These are phyloP conservation scores for Penicillium capsulatum DNA, from an alignment of 2,329 filamentous ascomycete genomes.

Conservation along the genomic window DNA sequence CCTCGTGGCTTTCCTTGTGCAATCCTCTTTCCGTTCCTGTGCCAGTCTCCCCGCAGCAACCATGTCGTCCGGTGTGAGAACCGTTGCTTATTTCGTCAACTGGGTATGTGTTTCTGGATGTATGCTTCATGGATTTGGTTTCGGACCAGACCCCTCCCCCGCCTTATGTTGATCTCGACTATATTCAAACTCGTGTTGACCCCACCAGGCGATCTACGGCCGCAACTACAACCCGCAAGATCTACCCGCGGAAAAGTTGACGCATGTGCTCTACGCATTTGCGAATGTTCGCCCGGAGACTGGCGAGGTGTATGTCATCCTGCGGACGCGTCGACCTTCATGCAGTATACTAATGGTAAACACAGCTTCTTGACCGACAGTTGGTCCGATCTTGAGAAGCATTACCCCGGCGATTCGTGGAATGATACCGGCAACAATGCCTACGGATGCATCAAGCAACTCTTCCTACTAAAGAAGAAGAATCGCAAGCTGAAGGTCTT, in stretches of 20 bases:
- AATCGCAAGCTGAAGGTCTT: conserved; percentile 75
- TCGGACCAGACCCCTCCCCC: not conserved
- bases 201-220: conserved; percentile 70
- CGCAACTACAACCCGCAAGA: conserved; percentile 82
- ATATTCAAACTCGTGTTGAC: conserved; percentile 2
- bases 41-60: conserved; percentile 12
- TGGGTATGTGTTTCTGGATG: conserved; percentile 33
- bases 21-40: conserved; percentile 10
- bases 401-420: conserved; percentile 62
- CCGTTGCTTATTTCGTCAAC: conserved; percentile 45
- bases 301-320: conserved; percentile 65
- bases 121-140: not conserved
- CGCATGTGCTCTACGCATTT: conserved; percentile 87
- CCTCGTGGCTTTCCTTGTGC: conserved; percentile 17
- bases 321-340: not conserved
- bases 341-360: not conserved
- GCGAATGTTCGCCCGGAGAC: conserved; percentile 72
- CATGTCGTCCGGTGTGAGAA: conserved; percentile 30
- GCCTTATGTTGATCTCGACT: too few species aligned
- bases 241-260: conserved; percentile 73
- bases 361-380: conserved; percentile 56
- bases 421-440: conserved; percentile 67
- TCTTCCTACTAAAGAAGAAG: conserved; percentile 69
- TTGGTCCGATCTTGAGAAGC: conserved; percentile 66
- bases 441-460: conserved; percentile 73